Evolutionary conservation across 495 filamentous ascomycete species (phyloP).

Genomic region (Diplogelasinospora grovesii): DNA sequence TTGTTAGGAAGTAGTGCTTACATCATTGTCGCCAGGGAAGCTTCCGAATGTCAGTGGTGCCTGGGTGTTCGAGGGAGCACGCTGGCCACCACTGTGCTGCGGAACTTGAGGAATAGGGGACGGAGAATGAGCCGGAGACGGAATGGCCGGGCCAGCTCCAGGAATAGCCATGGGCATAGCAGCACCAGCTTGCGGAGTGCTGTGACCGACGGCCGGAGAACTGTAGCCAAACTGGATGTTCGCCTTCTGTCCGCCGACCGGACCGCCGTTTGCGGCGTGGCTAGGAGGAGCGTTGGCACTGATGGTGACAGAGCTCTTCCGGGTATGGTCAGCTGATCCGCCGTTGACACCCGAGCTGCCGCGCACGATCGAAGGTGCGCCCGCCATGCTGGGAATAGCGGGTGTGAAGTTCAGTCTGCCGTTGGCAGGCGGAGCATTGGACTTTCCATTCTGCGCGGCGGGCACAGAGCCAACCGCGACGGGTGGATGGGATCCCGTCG

Average conservation of each 20-base stretch:
- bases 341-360: constrained; percentile 54
- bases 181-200: constrained; percentile 46
- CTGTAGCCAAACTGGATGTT: constrained; percentile 72
- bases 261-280: constrained; percentile 67
- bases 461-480: constrained; percentile 62
- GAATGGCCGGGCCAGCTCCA: constrained; percentile 55
- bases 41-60: constrained; percentile 74
- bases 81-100: constrained; percentile 76
- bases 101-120: constrained; percentile 81
- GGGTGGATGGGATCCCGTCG: constrained; percentile 57
- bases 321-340: constrained; percentile 57
- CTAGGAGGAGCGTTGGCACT: constrained; percentile 68
- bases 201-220: constrained; percentile 64
- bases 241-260: constrained; percentile 49
- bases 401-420: constrained; percentile 68
- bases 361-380: constrained; percentile 51
- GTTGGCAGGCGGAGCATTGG: constrained; percentile 74
- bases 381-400: constrained; percentile 50
- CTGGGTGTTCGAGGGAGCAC: constrained; percentile 62
- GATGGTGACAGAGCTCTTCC: constrained; percentile 84
- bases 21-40: constrained; percentile 65
- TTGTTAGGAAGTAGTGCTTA: constrained; percentile 42
- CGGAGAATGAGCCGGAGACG: constrained; percentile 70
- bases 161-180: constrained; percentile 63
- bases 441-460: constrained; percentile 72